Base-by-base conservation (phyloP, 2,329 filamentous ascomycete genomes). In the Bisporella sp. region DNA sequence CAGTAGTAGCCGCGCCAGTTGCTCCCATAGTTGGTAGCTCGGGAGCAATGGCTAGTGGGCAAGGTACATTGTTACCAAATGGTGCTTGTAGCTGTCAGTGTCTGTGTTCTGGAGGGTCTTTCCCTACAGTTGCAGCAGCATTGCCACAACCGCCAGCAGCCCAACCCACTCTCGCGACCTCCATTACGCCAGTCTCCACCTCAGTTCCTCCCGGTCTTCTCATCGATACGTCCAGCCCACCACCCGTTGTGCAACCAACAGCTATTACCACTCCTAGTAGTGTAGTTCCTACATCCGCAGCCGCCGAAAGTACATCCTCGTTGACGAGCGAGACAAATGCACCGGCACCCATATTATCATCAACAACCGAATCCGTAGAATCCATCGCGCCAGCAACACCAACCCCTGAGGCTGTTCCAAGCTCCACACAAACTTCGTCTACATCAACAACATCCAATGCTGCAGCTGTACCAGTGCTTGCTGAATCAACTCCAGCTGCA, bases 11-110 rank as follows among this genome's bases (percentile, higher is more conserved):
- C 21, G 29, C 40, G 28, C n/a, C 31, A 41, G 47, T 43, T 28
- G 41, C 46, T 5, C 48, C 44, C 5, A 12, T n/a, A 8, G 52
- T 55, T 8, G 58, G 57, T 11, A 41, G 52, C 31, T 45, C 57
- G 8, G 59, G 56, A 41, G 49, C 42, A 9, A 48, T 61, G 30
- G 57, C 49, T 13, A 12, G 31, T 8, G 59, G 58, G 31, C 8
- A 8, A n/a, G 45, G 45, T 30, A 47, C 33, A 12, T 9, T 41
- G 7, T 7, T 31, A 13, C 7, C 33, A 41, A 31, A 29, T 31
- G 42, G 42, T 7, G 28, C 6, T 2, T 45, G 42, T 32, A 13
- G 12, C 30, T 45, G 42, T 30, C 8, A 28, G 21, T 45, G 42
- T 45, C 42, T 39, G 11, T 41, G 35, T 41, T n/a, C 5, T 4